Percentiles rank a stretch among this genome's conserved stretches.
phyloP scores from a whole-genome alignment of 2,329 filamentous ascomycete species.

The Xylariaceae sp. region DNA sequence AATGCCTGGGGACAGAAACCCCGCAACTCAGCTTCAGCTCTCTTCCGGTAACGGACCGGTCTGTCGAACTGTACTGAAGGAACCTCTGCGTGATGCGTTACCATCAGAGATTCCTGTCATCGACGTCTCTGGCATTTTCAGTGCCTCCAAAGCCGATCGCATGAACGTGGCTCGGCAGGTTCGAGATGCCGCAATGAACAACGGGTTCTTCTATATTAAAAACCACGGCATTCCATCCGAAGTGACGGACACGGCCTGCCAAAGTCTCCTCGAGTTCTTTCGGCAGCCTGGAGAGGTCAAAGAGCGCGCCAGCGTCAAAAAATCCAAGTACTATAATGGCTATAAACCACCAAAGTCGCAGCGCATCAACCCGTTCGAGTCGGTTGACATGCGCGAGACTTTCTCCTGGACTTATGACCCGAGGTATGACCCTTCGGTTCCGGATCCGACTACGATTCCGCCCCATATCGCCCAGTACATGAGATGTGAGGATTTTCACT shows the following conservation, averaged over 20 bases:
- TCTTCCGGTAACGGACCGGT: conserved; percentile 38
- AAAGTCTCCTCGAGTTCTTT: conserved; percentile 34
- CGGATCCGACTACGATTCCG: conserved; percentile 40
- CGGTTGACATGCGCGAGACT: conserved; percentile 42
- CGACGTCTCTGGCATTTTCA: conserved; percentile 51
- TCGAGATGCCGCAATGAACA: conserved; percentile 47
- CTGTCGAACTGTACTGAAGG: conserved; percentile 29
- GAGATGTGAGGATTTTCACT: conserved; percentile 35
- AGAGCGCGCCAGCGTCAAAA: conserved; percentile 42
- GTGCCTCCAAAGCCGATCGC: conserved; percentile 43
- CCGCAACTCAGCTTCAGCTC: conserved; percentile 33
- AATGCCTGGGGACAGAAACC: neutral
- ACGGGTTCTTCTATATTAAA: conserved; percentile 54
- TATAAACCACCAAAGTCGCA: conserved; percentile 45
- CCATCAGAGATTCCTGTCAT: conserved; percentile 49
- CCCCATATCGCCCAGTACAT: conserved; percentile 28
- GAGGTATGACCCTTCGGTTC: conserved; percentile 36
- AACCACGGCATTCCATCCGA: conserved; percentile 40
- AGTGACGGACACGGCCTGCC: conserved; percentile 42
- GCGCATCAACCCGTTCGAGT: conserved; percentile 35
- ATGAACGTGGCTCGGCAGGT: conserved; percentile 49
- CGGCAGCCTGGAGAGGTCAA: conserved; percentile 35
- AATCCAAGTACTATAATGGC: conserved; percentile 49
- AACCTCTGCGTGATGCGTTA: conserved; percentile 35
- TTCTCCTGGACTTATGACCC: conserved; percentile 47